A percentile compares a stretch with the other conserved stretches of the same genome.
These are phyloP conservation scores for Sphagnum tenellum DNA, from an alignment of 225 moss, liverwort and hornwort genomes.

Conservation along the genomic window DNA sequence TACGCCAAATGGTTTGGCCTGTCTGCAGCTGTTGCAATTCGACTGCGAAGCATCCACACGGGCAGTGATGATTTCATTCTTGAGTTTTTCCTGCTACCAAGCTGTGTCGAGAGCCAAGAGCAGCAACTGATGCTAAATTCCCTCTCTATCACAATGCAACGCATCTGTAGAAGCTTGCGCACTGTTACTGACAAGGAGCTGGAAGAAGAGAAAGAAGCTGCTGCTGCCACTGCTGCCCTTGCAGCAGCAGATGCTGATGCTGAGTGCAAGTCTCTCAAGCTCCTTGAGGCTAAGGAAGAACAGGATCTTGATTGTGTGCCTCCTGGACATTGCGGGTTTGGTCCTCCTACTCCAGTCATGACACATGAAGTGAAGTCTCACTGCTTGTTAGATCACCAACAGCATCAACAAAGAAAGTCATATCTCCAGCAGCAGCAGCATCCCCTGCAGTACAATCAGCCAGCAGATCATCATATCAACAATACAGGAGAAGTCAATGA, in stretches of 20 bases:
- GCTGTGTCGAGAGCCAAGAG: conserved; percentile 63
- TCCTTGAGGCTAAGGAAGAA: conserved; percentile 24
- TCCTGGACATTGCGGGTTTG: conserved; percentile 16
- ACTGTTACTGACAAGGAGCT: conserved; percentile 86
- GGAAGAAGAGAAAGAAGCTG: conserved; percentile 50
- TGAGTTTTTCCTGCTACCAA: conserved; percentile 86
- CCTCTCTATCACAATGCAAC: conserved; percentile 91
- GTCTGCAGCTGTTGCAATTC: conserved; percentile 85
- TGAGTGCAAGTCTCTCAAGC: conserved; percentile 34
- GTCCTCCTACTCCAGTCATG: conserved; percentile 8
- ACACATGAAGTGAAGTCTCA: conserved; percentile 12
- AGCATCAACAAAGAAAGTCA: conserved; percentile 10
- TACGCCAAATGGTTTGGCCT: conserved; percentile 82
- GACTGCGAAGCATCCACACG: conserved; percentile 86
- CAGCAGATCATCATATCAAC: conserved; percentile 4
- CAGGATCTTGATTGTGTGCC: conserved; percentile 19
- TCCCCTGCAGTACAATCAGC: conserved; percentile 16
- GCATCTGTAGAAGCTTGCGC: conserved; percentile 83
- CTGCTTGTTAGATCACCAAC: conserved; percentile 5
- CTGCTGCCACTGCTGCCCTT: conserved; percentile 20
- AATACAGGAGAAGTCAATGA: conserved; percentile 11
- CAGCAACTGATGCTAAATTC: conserved; percentile 78
- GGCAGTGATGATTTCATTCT: conserved; percentile 90
- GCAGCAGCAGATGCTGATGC: conserved; percentile 34
- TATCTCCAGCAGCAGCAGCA: conserved; percentile 23